Base-by-base conservation (phyloP, 2,329 filamentous ascomycete genomes). In the Colletotrichum neosansevieriae region DNA sequence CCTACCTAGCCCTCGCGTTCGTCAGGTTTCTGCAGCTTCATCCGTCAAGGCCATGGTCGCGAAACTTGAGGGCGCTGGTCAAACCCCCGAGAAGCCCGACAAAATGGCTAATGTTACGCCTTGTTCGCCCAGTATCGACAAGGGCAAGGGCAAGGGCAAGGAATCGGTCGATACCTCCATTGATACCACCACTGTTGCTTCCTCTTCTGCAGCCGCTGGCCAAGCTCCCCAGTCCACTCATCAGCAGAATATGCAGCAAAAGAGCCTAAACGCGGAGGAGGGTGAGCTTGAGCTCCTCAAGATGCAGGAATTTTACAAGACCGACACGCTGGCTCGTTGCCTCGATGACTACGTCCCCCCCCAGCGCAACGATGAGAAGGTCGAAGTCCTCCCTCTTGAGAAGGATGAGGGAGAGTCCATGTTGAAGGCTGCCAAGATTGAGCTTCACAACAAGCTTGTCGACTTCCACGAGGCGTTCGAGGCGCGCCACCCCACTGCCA, bases 31-130 rank as follows among this genome's bases (percentile, higher is more conserved):
- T 9, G 45, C 42, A 0, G 51, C 57, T 32, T 67, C 63, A 24
- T 69, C 67, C 2, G 67, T 69, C 19, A 69, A 69, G 32, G 67
- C 67, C n/a, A 69, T 69, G 44, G 67, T 69, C 42, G 67, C 67
- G 6, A 61, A 54, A 13, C 49, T 69, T 9, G 67, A 69, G 64
- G 51, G 56, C 36, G 42, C 10, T 6, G 50, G 42, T 15, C 21
- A 45, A 13, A 53, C 29, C 1, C 60, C 38, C 2, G 60, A 64
- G 15, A 58, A 51, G 19, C 10, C 38, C 3, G 47, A 36, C 17
- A 58, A 13, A 3, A 58, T 58, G 65, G 29, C 53, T 10, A 19
- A 58, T 38, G 36, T 45, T 17, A 58, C 15, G 12, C 24, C 51
- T 3, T 47, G 29, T 38, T 65, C 65, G 53, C 50, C 58, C 24